Evolutionary conservation across 495 filamentous ascomycete genomes (phyloP).

Genomic region (Pyronema omphalodes): DNA sequence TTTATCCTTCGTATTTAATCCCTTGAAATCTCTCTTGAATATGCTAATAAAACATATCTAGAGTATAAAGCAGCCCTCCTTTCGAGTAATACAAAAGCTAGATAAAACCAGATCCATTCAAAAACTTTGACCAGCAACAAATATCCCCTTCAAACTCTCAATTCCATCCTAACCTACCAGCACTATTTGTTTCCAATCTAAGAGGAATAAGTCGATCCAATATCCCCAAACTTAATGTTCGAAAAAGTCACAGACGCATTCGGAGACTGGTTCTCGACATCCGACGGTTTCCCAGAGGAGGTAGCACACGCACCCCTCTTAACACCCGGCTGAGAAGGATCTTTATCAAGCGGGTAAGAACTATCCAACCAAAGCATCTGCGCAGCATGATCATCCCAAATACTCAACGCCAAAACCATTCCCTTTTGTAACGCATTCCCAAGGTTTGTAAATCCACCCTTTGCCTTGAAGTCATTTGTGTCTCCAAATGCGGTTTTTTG

Average conservation of each 20-base stretch:
- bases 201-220: conserved; percentile 41
- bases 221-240: conserved; percentile 50
- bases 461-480: conserved; percentile 35
- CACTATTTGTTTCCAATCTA: conserved; percentile 1
- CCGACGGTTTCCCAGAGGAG: conserved; percentile 39
- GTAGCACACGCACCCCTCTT: conserved; percentile 50
- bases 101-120: no score
- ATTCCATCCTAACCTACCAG: no score
- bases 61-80: no score
- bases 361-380: conserved; percentile 56
- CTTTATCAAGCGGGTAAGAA: conserved; percentile 31
- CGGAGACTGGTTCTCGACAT: conserved; percentile 37
- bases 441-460: conserved; percentile 44
- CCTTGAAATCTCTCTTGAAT: no score
- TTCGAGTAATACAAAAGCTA: no score
- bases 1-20: no score
- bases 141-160: no score
- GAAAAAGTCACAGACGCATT: conserved; percentile 44
- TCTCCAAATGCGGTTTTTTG: conserved; percentile 47
- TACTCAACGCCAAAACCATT: conserved; percentile 61
- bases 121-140: no score
- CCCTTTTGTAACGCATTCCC: conserved; percentile 35
- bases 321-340: conserved; percentile 34
- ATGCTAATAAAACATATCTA: no score
- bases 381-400: conserved; percentile 53